Evolutionary conservation across 2,329 filamentous ascomycete species (phyloP).

Genomic region (Fusarium vanettenii): DNA sequence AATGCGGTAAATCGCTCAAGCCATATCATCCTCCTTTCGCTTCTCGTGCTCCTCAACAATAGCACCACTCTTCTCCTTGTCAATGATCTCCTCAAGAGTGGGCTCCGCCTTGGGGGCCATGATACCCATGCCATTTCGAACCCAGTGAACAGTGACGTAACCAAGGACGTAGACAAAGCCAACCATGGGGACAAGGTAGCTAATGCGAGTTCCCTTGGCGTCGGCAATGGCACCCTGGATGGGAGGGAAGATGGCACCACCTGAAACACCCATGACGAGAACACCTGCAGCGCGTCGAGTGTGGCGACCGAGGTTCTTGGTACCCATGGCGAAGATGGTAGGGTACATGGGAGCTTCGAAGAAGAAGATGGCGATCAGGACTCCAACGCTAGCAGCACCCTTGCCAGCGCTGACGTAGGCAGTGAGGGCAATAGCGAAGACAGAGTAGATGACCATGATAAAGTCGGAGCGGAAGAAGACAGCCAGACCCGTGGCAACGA

Average conservation of each 20-base stretch:
- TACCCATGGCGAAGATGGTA: slow-evolving; percentile 81
- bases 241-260: slow-evolving; percentile 65
- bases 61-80: slow-evolving; percentile 15
- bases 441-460: slow-evolving; percentile 73
- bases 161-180: slow-evolving; percentile 41
- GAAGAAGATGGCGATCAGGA: slow-evolving; percentile 79
- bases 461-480: slow-evolving; percentile 73
- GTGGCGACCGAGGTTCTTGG: slow-evolving; percentile 79
- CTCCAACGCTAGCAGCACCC: slow-evolving; percentile 62
- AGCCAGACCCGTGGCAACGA: slow-evolving; percentile 73
- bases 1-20: slow-evolving; percentile 1
- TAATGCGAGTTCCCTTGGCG: slow-evolving; percentile 37
- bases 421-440: slow-evolving; percentile 71
- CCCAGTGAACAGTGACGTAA: slow-evolving; percentile 34
- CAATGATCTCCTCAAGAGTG: not conserved
- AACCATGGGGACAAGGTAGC: slow-evolving; percentile 37
- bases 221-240: slow-evolving; percentile 37
- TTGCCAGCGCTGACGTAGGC: slow-evolving; percentile 58
- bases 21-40: slow-evolving; percentile 28
- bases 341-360: slow-evolving; percentile 86
- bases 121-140: slow-evolving; percentile 31
- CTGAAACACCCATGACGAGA: slow-evolving; percentile 75
- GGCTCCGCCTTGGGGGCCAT: slow-evolving; percentile 18
- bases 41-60: slow-evolving; percentile 36
- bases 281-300: slow-evolving; percentile 82